A percentile compares a stretch with the other conserved stretches of the same genome.
These are phyloP conservation scores for Boletus mariae DNA, from an alignment of 1,284 basidiomycete species.

Conservation along the genomic window DNA sequence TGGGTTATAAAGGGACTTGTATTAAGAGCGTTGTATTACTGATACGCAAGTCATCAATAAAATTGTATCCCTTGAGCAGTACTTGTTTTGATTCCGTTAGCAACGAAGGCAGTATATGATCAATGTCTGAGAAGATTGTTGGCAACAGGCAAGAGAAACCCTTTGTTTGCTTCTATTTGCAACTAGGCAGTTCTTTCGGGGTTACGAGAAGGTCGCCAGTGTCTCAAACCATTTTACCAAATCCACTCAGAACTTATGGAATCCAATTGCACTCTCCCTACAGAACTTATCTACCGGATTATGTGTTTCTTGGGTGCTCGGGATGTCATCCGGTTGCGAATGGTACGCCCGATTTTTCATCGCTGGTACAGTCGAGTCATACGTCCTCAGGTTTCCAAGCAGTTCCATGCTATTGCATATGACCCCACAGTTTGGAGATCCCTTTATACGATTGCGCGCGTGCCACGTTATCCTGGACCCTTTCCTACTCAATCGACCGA, in stretches of 20 bases:
- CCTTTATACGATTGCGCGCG: background rate
- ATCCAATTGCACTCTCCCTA: background rate
- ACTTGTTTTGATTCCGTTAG: too few relatives aligned
- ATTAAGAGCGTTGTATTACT: too few relatives aligned
- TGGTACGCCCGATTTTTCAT: background rate
- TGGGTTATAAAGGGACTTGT: too few relatives aligned
- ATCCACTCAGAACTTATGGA: background rate
- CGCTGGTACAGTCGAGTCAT: background rate
- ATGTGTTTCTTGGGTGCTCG: background rate
- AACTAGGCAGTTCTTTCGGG: too few relatives aligned
- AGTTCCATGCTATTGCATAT: background rate
- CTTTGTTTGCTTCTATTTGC: background rate
- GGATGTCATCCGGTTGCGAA: background rate
- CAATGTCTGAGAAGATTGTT: too few relatives aligned
- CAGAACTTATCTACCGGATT: background rate
- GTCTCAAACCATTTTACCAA: too few relatives aligned
- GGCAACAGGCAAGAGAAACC: too few relatives aligned
- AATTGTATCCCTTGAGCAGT: too few relatives aligned
- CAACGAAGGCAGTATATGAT: too few relatives aligned
- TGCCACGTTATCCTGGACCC: background rate
- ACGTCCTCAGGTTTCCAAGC: background rate
- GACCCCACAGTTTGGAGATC: background rate
- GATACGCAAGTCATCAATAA: too few relatives aligned
- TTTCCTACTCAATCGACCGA: background rate
- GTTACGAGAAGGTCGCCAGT: too few relatives aligned